Conservation (phyloP, 2,329 filamentous ascomycete genomes). For the Fusarium kyushuense region DNA sequence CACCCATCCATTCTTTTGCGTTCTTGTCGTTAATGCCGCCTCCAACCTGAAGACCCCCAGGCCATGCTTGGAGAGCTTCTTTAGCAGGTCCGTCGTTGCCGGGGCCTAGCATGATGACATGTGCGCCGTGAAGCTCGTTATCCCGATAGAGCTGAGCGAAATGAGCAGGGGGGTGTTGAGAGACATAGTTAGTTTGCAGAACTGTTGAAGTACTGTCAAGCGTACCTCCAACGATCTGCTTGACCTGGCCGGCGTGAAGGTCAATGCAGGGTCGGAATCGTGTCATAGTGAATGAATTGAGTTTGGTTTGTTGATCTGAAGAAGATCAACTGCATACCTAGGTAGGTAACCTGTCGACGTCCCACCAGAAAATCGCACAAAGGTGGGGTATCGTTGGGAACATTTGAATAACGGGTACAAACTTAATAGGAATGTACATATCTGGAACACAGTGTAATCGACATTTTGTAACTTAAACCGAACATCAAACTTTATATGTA, state of each 20-base stretch:
- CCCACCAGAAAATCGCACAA: slow-evolving; percentile 36
- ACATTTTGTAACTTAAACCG: neutral
- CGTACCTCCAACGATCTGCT: slow-evolving; percentile 97
- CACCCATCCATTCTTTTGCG: slow-evolving; percentile 85
- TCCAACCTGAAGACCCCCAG: slow-evolving; percentile 84
- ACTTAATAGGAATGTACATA: neutral
- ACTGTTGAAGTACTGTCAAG: slow-evolving; percentile 74
- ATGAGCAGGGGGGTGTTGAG: slow-evolving; percentile 81
- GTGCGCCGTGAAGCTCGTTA: slow-evolving; percentile 79
- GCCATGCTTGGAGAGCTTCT: slow-evolving; percentile 84
- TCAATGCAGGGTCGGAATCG: slow-evolving; percentile 97
- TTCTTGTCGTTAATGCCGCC: slow-evolving; percentile 93
- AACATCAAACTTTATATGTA: neutral
- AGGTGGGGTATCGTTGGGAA: slow-evolving; percentile 30
- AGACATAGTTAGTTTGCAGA: slow-evolving; percentile 93
- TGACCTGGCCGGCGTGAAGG: slow-evolving; percentile 95
- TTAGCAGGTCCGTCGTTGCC: slow-evolving; percentile 84
- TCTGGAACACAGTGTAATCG: neutral
- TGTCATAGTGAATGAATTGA: slow-evolving; percentile 72
- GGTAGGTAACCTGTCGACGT: slow-evolving; percentile 1
- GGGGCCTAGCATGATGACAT: slow-evolving; percentile 96
- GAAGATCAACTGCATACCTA: slow-evolving; percentile 11
- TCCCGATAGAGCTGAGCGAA: slow-evolving; percentile 86
- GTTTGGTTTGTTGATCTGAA: slow-evolving; percentile 3
- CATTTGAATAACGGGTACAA: neutral